phyloP scores from a whole-genome alignment of 225 moss, liverwort and hornwort species.

The Ulota crispa region DNA sequence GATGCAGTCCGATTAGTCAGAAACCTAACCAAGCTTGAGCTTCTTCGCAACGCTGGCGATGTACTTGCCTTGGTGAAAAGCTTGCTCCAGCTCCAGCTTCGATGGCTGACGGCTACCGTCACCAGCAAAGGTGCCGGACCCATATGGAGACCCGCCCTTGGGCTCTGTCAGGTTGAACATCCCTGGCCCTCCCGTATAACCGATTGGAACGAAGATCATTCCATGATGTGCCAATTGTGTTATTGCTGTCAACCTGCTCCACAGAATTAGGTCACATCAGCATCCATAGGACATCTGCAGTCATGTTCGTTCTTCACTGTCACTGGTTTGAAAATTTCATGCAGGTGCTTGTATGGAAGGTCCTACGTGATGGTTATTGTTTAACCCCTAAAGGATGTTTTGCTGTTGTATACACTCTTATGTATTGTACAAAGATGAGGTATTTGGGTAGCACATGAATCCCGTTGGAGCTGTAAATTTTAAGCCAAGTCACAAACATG shows the following conservation, averaged over 20 bases:
- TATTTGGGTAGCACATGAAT: too few species aligned
- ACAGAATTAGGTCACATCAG: not conserved
- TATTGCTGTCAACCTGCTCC: slow-evolving; percentile 45
- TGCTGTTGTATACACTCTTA: too few species aligned
- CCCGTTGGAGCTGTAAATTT: too few species aligned
- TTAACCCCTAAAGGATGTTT: not conserved
- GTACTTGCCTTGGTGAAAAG: slow-evolving; percentile 57
- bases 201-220: slow-evolving; percentile 57
- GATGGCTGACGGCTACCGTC: slow-evolving; percentile 56
- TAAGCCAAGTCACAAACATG: too few species aligned
- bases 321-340: not conserved
- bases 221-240: slow-evolving; percentile 54
- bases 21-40: slow-evolving; percentile 34
- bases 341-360: not conserved
- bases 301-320: not conserved
- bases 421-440: too few species aligned
- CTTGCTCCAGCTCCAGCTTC: slow-evolving; percentile 53
- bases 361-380: not conserved
- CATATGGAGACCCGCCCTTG: slow-evolving; percentile 45
- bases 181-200: slow-evolving; percentile 43
- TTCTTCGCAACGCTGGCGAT: slow-evolving; percentile 47
- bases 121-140: slow-evolving; percentile 43
- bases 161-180: slow-evolving; percentile 52
- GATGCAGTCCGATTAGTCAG: not conserved
- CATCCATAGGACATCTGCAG: not conserved